Conservation (phyloP, 164 flowering plant species). For the Macadamia tetraphylla region DNA sequence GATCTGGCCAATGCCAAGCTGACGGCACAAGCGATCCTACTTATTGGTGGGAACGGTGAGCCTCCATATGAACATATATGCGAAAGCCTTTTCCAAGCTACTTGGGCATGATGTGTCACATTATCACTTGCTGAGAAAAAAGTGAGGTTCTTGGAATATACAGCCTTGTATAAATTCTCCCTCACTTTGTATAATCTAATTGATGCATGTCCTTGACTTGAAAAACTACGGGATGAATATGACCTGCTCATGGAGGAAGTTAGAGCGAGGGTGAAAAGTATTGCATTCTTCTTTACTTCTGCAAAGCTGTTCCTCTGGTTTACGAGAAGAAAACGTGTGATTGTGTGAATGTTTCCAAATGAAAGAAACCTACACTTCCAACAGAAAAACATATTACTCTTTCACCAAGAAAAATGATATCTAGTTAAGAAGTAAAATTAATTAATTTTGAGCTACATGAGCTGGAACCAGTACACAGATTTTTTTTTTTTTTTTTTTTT, state of each 20-base stretch:
- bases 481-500: too few species aligned
- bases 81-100: constrained; percentile 55
- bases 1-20: constrained; percentile 62
- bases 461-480: too few species aligned
- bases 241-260: constrained; percentile 22
- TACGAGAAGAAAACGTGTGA: constrained; percentile 14
- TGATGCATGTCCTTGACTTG: constrained; percentile 21
- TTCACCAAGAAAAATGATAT: neutral
- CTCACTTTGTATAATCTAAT: constrained; percentile 8
- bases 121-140: constrained; percentile 21
- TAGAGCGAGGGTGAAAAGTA: constrained; percentile 18
- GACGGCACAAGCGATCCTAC: constrained; percentile 55
- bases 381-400: neutral
- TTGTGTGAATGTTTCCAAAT: constrained; percentile 31
- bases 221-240: constrained; percentile 20
- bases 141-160: constrained; percentile 14
- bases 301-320: constrained; percentile 18
- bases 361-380: constrained; percentile 38
- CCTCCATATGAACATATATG: constrained; percentile 27
- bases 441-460: neutral
- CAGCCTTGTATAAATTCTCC: constrained; percentile 1
- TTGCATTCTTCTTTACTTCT: constrained; percentile 27
- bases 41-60: constrained; percentile 32
- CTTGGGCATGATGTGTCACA: constrained; percentile 36
- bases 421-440: neutral